Percentiles rank a stretch among this genome's conserved stretches.
Conservation (phyloP, 2,329 filamentous ascomycete species). For the Penicillium sp. region DNA sequence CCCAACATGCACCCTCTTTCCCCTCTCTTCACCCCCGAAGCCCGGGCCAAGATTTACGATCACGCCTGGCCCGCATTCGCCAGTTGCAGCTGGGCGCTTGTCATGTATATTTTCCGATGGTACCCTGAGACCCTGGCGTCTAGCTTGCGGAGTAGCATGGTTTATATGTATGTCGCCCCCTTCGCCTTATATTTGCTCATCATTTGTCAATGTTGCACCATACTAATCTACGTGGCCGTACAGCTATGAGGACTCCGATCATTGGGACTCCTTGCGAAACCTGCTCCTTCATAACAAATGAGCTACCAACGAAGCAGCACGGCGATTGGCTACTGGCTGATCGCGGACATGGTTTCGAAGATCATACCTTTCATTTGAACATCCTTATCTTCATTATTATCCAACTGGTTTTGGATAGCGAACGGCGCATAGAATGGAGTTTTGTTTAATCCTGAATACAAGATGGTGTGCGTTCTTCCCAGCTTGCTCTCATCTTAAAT, state of each 20-base stretch:
- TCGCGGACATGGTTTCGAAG: not conserved
- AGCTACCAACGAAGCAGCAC: slow-evolving; percentile 4
- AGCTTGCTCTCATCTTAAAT: not conserved
- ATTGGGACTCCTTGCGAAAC: slow-evolving; percentile 83
- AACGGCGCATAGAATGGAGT: slow-evolving; percentile 22
- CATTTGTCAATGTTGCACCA: not conserved
- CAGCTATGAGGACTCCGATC: slow-evolving; percentile 75
- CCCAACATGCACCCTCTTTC: slow-evolving; percentile 47
- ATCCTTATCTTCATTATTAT: slow-evolving; percentile 7
- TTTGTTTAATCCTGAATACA: not conserved
- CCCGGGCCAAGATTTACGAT: slow-evolving; percentile 54
- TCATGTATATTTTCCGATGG: slow-evolving; percentile 95
- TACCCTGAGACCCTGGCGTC: slow-evolving; percentile 89
- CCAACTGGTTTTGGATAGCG: slow-evolving; percentile 19
- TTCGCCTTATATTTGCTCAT: not conserved
- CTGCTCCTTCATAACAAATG: slow-evolving; percentile 81
- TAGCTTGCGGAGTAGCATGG: slow-evolving; percentile 93
- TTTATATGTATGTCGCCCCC: slow-evolving; percentile 74
- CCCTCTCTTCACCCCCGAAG: slow-evolving; percentile 45
- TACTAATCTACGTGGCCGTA: not conserved
- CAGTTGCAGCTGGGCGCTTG: slow-evolving; percentile 81
- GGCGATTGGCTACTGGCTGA: not conserved
- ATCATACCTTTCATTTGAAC: not conserved
- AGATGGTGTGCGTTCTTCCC: not conserved
- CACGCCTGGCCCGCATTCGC: slow-evolving; percentile 94